These are phyloP conservation scores for Fusarium solani-melongenae DNA, from an alignment of 2,329 filamentous ascomycete genomes.

Conservation along the genomic window DNA sequence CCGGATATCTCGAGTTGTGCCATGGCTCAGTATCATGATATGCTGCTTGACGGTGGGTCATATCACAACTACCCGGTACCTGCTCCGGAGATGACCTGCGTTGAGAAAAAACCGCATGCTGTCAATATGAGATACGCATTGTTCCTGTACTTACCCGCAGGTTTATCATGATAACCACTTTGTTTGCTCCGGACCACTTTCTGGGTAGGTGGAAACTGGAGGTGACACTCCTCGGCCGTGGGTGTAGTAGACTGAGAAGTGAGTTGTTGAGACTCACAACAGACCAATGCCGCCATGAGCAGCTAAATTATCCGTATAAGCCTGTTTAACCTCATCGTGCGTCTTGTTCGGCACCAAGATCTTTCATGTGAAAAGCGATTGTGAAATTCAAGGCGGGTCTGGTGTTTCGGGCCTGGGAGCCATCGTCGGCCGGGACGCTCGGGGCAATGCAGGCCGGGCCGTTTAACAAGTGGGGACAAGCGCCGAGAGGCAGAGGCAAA, in stretches of 20 bases:
- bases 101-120: not conserved
- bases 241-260: not conserved
- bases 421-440: constrained; percentile 23
- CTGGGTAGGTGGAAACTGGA: not conserved
- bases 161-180: not conserved
- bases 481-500: not conserved
- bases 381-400: not conserved
- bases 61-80: not conserved
- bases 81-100: not conserved
- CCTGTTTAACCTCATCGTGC: not conserved
- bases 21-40: not conserved
- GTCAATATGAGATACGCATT: not conserved
- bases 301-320: not conserved
- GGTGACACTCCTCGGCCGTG: not conserved
- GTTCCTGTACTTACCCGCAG: not conserved
- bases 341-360: not conserved
- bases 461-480: constrained; percentile 22
- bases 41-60: not conserved
- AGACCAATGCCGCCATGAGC: not conserved
- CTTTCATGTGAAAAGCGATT: not conserved
- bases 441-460: constrained; percentile 28
- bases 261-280: not conserved
- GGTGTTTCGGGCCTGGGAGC: constrained; percentile 33
- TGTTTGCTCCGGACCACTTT: not conserved
- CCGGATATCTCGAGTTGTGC: not conserved